Base-by-base conservation (phyloP, 2,329 filamentous ascomycete genomes). In the Hypoxylon sp. region DNA sequence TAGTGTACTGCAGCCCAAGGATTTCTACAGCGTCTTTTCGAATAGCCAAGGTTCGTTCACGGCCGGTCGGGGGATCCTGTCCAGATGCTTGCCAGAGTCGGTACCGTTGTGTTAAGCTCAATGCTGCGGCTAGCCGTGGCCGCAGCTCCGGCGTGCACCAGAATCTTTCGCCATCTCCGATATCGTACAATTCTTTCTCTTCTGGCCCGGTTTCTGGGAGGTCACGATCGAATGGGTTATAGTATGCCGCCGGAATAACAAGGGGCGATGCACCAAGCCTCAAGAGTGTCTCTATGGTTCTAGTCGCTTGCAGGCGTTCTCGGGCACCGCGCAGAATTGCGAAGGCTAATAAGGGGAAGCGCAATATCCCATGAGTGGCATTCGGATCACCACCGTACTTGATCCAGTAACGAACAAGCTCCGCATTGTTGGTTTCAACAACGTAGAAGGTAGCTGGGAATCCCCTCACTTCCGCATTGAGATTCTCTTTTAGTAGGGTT, bases 101-200 rank as follows among this genome's bases (percentile, higher is more conserved):
- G 51, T 76, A 75, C n/a, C 74, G 64, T 25, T 74, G 72, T 4
- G 74, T 74, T 6, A 75, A 27, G 42, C 69, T 74, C 13, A 75
- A 44, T 7, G 62, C 53, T 0, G 48, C 56, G 7, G 49, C 48
- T 7, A 75, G 51, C 1, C 14, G 57, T 10, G 27, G 40, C n/a
- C 63, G 44, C 11, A 69, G 27, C 7, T 54, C 40, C 7, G 55
- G 62, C 0, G 57, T 69, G 31, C 70, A 73, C 74, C 71, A 75
- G 0, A 37, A 33, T 8, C 61, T 70, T 3, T 68, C 54, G 30
- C 35, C 27, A 6, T 66, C 65, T 2, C 20, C 13, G 5, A 67
- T 46, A 7, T 71, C 64, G 2, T 49, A 8, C 8, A 70, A 20
- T 35, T 69, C 48, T 31, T 46, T 6, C 3, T 61, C 40, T 0